Conservation (phyloP, 805 yeast species). For the Cyberlindnera maritima region DNA sequence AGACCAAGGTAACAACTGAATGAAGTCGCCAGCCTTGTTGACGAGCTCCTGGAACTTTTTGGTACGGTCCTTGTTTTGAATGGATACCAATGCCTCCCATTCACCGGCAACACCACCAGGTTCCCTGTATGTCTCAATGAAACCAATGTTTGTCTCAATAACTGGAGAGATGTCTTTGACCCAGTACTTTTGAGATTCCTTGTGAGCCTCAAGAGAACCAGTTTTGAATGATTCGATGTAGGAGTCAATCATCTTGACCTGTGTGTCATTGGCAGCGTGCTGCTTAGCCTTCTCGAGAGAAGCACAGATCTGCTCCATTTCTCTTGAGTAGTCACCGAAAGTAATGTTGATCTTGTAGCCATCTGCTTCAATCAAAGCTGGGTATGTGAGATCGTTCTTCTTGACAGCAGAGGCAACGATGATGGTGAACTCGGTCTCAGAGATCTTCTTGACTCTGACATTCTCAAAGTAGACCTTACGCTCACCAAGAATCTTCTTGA, state of each 20-base stretch:
- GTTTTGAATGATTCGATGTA: conserved; percentile 71
- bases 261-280: conserved; percentile 71
- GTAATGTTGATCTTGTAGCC: conserved; percentile 47
- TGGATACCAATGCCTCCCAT: conserved; percentile 90
- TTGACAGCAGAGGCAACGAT: conserved; percentile 64
- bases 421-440: conserved; percentile 49
- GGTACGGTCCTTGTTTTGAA: conserved; percentile 86
- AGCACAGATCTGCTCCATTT: conserved; percentile 57
- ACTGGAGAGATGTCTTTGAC: conserved; percentile 81
- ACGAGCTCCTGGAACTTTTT: conserved; percentile 74
- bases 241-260: conserved; percentile 58
- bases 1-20: conserved; percentile 75
- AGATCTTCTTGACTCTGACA: conserved; percentile 63
- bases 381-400: conserved; percentile 53
- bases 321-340: conserved; percentile 77
- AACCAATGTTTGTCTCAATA: conserved; percentile 81
- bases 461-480: conserved; percentile 74
- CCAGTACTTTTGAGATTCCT: conserved; percentile 82
- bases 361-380: conserved; percentile 39
- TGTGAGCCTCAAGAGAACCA: conserved; percentile 84
- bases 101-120: conserved; percentile 92
- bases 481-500: conserved; percentile 64
- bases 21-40: conserved; percentile 59
- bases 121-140: conserved; percentile 90
- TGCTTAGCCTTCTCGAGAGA: conserved; percentile 55